Conservation (phyloP, 495 filamentous ascomycete species). For the Endocarpon pusillum region DNA sequence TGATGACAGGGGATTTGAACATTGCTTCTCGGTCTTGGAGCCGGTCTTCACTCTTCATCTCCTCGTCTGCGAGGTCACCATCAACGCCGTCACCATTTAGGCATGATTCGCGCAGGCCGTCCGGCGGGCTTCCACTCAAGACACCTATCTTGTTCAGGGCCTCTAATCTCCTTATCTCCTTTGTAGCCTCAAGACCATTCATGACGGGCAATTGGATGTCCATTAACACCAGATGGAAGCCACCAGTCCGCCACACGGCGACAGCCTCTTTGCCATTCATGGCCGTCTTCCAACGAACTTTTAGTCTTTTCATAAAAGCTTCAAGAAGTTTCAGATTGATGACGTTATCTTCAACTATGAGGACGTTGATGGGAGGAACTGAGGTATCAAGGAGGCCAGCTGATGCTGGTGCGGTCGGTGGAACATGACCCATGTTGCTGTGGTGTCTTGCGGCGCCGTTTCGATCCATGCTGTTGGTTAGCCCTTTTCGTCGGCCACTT, state of each 20-base stretch:
- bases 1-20: constrained; percentile 94
- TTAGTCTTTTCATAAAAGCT: constrained; percentile 89
- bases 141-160: constrained; percentile 80
- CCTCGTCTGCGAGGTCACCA: constrained; percentile 12
- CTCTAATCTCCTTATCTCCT: constrained; percentile 84
- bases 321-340: constrained; percentile 90
- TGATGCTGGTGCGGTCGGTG: constrained; percentile 18
- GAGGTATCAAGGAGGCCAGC: constrained; percentile 62
- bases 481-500: too few species aligned
- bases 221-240: constrained; percentile 97
- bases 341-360: constrained; percentile 96
- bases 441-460: too few species aligned
- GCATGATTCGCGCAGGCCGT: constrained; percentile 11
- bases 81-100: constrained; percentile 7
- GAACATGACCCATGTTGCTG: too few species aligned
- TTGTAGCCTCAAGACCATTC: constrained; percentile 91
- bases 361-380: constrained; percentile 90
- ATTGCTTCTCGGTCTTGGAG: constrained; percentile 45
- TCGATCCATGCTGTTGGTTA: too few species aligned
- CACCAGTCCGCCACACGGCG: constrained; percentile 77
- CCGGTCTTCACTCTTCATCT: constrained; percentile 40
- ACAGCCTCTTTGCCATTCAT: constrained; percentile 90
- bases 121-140: constrained; percentile 36
- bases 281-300: constrained; percentile 94
- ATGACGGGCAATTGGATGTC: constrained; percentile 97